Evolutionary conservation across 495 filamentous ascomycete species (phyloP), one percentile per base, ranked within the genome.

Genomic region (Podospora fimiseda): DNA sequence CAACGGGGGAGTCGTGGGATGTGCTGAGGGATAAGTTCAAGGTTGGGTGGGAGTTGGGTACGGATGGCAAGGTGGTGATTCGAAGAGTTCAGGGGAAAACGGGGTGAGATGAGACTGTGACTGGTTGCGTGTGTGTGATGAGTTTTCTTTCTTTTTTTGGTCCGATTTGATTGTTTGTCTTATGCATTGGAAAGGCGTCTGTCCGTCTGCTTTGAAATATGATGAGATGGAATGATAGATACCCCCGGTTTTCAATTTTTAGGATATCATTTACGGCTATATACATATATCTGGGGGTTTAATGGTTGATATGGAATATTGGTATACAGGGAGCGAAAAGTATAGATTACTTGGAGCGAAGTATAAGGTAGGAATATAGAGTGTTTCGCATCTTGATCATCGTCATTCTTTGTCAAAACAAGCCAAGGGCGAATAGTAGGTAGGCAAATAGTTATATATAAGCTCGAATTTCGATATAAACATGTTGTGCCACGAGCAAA

Each of bases 11-110:
- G 43, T 53, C 58, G 30, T 98, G 92, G 92, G 75, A 80, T 30
- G 81, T 79, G 53, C 66, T 97, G 59, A 74, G 60, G 54, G 75
- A 76, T 14, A 67, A 74, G 56, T 78, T 86, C 64, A 80, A 83
- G 6, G 81, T 96, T 2, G 85, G 87, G 2, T 98, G 93, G 93
- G 78, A 89, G 65, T 67, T 85, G 60, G 80, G 84, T 38, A 81
- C 74, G 1, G 77, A 51, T 22, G 45, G 80, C 9, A 84, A 72
- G 54, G 79, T 95, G 39, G 79, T 87, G 22, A 88, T 96, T 59
- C 77, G 82, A 57, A 82, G 74, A 62, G 64, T 71, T 18, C 67
- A 65, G 52, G 67, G 65, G 49, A 61, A 63, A 61, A 18, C 13
- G 13, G 11, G 16, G 39, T n/a, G 14, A 14, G n/a, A n/a, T n/a